These are phyloP conservation scores for Globisporangium middletonii DNA, from an alignment of 352 stramenopile species.

Conservation along the genomic window DNA sequence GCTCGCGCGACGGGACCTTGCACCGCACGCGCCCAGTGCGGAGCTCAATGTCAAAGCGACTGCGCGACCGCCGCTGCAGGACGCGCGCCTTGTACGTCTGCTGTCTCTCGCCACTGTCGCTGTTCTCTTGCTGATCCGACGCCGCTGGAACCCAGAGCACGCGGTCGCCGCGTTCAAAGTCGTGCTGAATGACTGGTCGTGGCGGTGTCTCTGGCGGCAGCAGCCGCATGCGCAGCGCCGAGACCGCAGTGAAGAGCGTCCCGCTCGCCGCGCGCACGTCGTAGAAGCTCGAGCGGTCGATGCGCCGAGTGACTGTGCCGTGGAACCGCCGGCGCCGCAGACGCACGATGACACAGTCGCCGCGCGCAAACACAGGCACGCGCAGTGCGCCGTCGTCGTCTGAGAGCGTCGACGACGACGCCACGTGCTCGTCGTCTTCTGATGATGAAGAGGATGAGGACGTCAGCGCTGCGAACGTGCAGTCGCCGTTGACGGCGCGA, in stretches of 20 bases:
- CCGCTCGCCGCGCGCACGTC: slow-evolving; percentile 41
- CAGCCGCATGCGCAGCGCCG: slow-evolving; percentile 37
- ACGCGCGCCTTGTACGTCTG: slow-evolving; percentile 44
- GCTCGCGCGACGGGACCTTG: slow-evolving; percentile 35
- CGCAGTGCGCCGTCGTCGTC: slow-evolving; percentile 14
- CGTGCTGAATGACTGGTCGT: slow-evolving; percentile 8
- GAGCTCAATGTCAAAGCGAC: slow-evolving; percentile 41
- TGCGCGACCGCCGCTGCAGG: slow-evolving; percentile 27
- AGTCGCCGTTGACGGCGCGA: slow-evolving; percentile 39
- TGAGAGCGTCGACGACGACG: slow-evolving; percentile 8
- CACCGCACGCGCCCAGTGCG: slow-evolving; percentile 35
- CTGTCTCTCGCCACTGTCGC: neutral
- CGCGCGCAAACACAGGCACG: slow-evolving; percentile 28
- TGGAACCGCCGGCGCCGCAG: slow-evolving; percentile 25
- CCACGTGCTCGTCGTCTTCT: slow-evolving; percentile 11
- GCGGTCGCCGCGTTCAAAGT: slow-evolving; percentile 27
- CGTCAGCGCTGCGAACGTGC: slow-evolving; percentile 35
- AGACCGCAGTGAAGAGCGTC: slow-evolving; percentile 34
- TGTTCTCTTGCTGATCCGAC: slow-evolving; percentile 4
- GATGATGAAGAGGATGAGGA: slow-evolving; percentile 20
- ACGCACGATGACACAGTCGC: slow-evolving; percentile 48
- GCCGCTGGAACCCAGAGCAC: slow-evolving; percentile 27
- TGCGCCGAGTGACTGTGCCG: slow-evolving; percentile 29
- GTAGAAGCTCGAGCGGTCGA: slow-evolving; percentile 49
- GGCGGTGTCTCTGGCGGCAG: slow-evolving; percentile 12